These are phyloP conservation scores for Boletellus sp. DNA, from an alignment of 768 basidiomycete genomes.

Conservation along the genomic window DNA sequence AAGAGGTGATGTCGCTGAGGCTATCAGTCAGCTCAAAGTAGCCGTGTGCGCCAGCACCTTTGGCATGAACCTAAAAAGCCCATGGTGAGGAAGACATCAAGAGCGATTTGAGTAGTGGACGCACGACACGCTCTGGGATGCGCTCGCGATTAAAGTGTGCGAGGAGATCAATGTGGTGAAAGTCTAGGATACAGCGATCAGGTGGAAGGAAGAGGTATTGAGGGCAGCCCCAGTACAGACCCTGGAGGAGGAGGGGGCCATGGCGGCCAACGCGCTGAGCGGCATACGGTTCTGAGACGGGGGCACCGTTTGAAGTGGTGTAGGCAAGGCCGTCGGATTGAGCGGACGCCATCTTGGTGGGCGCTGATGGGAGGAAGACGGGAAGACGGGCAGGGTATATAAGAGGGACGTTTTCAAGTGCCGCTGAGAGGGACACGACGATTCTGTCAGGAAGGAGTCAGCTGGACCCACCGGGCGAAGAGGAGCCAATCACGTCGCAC, in stretches of 20 bases:
- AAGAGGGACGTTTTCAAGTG: slow-evolving; percentile 25
- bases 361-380: slow-evolving; percentile 2
- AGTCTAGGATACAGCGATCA: slow-evolving; percentile 47
- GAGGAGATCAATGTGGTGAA: slow-evolving; percentile 85
- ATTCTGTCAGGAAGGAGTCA: slow-evolving; percentile 6
- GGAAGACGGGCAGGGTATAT: slow-evolving; percentile 1
- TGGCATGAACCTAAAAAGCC: slow-evolving; percentile 72
- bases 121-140: slow-evolving; percentile 90
- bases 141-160: slow-evolving; percentile 94
- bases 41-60: slow-evolving; percentile 91
- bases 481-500: background rate
- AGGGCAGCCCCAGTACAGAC: slow-evolving; percentile 35
- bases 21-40: slow-evolving; percentile 88
- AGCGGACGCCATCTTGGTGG: slow-evolving; percentile 56
- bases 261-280: slow-evolving; percentile 68
- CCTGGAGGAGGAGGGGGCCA: slow-evolving; percentile 89
- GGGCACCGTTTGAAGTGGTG: slow-evolving; percentile 84
- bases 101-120: slow-evolving; percentile 20
- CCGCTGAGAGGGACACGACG: slow-evolving; percentile 21
- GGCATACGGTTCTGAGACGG: slow-evolving; percentile 72
- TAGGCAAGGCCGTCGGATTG: slow-evolving; percentile 65
- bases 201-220: slow-evolving; percentile 1
- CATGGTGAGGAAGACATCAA: slow-evolving; percentile 22
- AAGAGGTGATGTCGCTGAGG: slow-evolving; percentile 76
- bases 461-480: background rate